These are phyloP conservation scores for Aureobasidium sp. DNA, from an alignment of 2,329 filamentous ascomycete genomes.

Conservation along the genomic window DNA sequence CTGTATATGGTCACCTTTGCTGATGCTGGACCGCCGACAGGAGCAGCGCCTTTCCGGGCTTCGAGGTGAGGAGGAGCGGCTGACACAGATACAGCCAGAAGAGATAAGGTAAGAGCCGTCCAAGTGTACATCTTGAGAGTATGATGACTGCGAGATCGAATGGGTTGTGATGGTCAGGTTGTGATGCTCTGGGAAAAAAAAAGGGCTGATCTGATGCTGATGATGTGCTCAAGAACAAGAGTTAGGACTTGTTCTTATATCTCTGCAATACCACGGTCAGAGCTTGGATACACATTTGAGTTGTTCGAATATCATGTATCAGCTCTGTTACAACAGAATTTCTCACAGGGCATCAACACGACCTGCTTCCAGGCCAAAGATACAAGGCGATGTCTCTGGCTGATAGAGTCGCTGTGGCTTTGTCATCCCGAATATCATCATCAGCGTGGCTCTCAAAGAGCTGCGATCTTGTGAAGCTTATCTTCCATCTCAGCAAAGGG, in stretches of 20 bases:
- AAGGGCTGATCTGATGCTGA: too few relatives aligned
- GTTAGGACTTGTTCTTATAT: background rate
- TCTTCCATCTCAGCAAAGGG: too few relatives aligned
- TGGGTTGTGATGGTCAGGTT: too few relatives aligned
- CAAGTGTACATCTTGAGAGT: too few relatives aligned
- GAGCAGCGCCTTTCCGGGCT: too few relatives aligned
- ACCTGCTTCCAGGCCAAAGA: background rate
- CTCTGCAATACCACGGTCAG: background rate
- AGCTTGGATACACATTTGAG: background rate
- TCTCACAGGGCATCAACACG: background rate
- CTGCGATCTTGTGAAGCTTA: background rate
- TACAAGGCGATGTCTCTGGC: background rate
- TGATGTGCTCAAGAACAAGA: too few relatives aligned
- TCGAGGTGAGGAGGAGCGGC: too few relatives aligned
- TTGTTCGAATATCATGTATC: background rate
- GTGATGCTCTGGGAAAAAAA: too few relatives aligned
- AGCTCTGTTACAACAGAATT: background rate
- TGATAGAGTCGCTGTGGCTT: background rate
- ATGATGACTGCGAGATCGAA: background rate
- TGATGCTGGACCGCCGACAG: too few relatives aligned
- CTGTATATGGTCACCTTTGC: too few relatives aligned
- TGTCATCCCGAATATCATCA: background rate
- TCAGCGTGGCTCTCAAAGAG: background rate
- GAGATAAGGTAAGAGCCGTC: too few relatives aligned
- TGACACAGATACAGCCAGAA: too few relatives aligned